Base-by-base conservation (phyloP, 1,284 basidiomycete genomes). In the Wallemia mellicola region DNA sequence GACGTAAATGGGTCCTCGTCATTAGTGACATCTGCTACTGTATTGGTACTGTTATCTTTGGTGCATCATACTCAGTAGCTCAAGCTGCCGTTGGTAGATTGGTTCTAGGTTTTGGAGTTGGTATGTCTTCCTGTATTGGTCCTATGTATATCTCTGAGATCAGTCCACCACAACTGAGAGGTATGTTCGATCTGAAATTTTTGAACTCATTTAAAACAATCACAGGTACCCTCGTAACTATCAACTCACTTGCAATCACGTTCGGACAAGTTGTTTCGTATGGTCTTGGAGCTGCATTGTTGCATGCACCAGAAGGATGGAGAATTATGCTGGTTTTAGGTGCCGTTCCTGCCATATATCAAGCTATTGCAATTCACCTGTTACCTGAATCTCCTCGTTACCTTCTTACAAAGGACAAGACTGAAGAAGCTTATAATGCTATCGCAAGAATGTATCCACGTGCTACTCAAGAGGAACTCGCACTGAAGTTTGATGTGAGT, bases 131-230 rank as follows among this genome's bases (percentile, higher is more conserved):
- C 0, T 66, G 66, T 28, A 63, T 70, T 25, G 67, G 68, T 1
- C 70, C 71, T 1, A 62, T 71, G 9, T 72, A 69, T 62, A 68
- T 73, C 58, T 67, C 65, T 54, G 72, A 73, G 59, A 61, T 72
- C 0, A 65, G 70, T 1, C 72, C 72, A 0, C 68, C 70, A 25
- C 62, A 66, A 5, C 67, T 67, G 60, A 65, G 72, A 48, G 71
- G 71, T n/a, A n/a, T n/a, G n/a, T n/a, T n/a, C n/a, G n/a, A n/a
- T n/a, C n/a, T n/a, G n/a, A n/a, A n/a, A n/a, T n/a, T n/a, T n/a
- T n/a, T n/a, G n/a, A n/a, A n/a, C n/a, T n/a, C n/a, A n/a, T n/a
- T n/a, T n/a, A n/a, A n/a, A n/a, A n/a, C n/a, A n/a, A n/a, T n/a
- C n/a, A n/a, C n/a, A n/a, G n/a, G n/a, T 17, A 64, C 67, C 1